These are phyloP conservation scores for Verticillium dahliae DNA, from an alignment of 2,329 filamentous ascomycete genomes.

Conservation along the genomic window DNA sequence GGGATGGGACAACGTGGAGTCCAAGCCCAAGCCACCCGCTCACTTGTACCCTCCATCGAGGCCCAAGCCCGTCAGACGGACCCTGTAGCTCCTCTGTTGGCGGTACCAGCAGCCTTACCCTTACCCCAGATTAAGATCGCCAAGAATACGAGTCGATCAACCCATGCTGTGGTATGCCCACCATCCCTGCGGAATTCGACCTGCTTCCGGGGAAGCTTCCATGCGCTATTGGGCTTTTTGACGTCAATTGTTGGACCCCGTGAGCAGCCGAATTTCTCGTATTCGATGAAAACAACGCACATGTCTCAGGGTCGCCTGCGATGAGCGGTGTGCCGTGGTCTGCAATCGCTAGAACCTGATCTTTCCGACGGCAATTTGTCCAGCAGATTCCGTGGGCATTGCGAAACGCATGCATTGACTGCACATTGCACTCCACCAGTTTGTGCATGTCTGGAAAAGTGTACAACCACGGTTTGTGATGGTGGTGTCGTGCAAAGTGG, in stretches of 20 bases:
- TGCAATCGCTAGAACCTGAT: too few relatives aligned
- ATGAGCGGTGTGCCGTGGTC: neutral
- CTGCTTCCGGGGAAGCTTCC: neutral
- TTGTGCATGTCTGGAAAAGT: neutral
- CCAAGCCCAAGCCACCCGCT: neutral
- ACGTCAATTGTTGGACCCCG: neutral
- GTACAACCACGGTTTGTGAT: neutral
- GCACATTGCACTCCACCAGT: neutral
- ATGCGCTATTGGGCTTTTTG: neutral
- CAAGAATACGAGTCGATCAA: neutral
- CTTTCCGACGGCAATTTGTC: too few relatives aligned
- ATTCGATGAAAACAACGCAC: neutral
- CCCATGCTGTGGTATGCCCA: neutral
- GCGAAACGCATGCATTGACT: neutral
- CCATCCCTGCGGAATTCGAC: neutral
- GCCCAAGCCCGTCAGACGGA: neutral
- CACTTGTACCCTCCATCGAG: neutral
- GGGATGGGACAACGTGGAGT: neutral
- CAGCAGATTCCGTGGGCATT: too few relatives aligned
- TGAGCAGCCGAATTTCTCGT: neutral
- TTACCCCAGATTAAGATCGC: neutral
- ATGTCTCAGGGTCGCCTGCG: neutral
- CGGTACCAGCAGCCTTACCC: neutral
- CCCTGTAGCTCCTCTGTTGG: neutral
- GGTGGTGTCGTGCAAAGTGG: neutral